Evolutionary conservation across 177 flowering plant species (phyloP), one percentile per base, ranked within the genome.

Genomic region (Vitis hybrid): DNA sequence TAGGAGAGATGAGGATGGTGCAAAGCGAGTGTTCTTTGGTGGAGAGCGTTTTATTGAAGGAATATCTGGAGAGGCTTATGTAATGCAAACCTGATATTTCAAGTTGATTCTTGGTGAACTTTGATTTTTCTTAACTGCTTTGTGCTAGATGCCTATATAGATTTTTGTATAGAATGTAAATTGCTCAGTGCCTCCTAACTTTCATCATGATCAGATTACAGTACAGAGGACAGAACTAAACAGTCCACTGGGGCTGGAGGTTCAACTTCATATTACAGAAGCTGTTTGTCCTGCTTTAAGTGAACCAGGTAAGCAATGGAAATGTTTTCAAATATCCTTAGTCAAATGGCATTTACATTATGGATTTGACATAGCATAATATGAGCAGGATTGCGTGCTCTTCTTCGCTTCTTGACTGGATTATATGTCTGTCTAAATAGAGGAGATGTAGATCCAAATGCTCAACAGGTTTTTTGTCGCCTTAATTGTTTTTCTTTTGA

Each of bases 21-120:
- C 99, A 64, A 95, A 95, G 76, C 86, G 98, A 66, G 89, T 80
- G 24, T 95, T 95, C 79, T 94, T 95, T 84, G 98, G 97, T 56
- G 99, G 98, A 55, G 99, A 95, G 86, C 86, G 97, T 31, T 92
- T 95, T 79, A 73, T 95, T 17, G 99, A 95, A 81, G 98, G 98
- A 76, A 94, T 94, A 71, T 89, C 97, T 3, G 99, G 97, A 72
- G 82, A 95, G 76, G 99, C 99, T 78, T 71, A 89, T 90, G 99
- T 95, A 93, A 84, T 77, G 80, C 67, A 71, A 58, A 67, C 56
- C 50, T 66, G 19, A 31, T 64, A 19, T 60, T 52, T 62, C 2
- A 24, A 69, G 28, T 71, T 70, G 49, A 22, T 75, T 73, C 57
- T 72, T 64, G 63, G 62, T 52, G 20, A 28, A 64, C 53, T 61